These are phyloP conservation scores for Obba rivulosa DNA, from an alignment of 768 basidiomycete genomes.

Conservation along the genomic window DNA sequence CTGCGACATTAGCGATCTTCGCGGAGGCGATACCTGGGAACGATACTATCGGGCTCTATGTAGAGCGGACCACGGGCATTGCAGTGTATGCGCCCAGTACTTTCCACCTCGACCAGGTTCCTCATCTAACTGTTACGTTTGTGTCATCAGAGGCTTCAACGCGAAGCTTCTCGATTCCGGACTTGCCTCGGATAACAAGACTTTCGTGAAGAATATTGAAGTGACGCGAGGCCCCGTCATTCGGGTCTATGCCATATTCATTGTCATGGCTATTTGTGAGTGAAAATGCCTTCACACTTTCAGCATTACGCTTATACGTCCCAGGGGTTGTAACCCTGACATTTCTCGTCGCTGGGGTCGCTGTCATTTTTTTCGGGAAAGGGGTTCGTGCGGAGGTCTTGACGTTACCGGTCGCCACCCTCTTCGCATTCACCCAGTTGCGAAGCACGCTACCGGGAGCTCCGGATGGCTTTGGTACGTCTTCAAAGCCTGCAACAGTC, in stretches of 20 bases:
- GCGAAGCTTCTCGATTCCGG: constrained; percentile 4
- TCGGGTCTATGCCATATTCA: constrained; percentile 10
- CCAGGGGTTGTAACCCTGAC: constrained; percentile 11
- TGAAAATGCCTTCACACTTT: too few species aligned
- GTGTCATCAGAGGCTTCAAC: constrained; percentile 11
- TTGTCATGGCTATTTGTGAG: constrained; percentile 11
- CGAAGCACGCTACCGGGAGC: constrained; percentile 21
- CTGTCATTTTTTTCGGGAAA: constrained; percentile 15
- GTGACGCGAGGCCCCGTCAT: constrained; percentile 11
- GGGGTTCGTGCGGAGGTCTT: constrained; percentile 16
- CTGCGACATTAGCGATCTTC: constrained; percentile 7
- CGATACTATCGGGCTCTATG: constrained; percentile 5
- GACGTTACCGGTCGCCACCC: constrained; percentile 18
- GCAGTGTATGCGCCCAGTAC: constrained; percentile 2
- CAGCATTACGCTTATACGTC: too few species aligned
- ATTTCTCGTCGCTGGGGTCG: constrained; percentile 10
- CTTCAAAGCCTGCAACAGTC: too few species aligned
- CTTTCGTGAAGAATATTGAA: constrained; percentile 10
- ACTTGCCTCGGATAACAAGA: constrained; percentile 1
- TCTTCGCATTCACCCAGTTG: constrained; percentile 23
- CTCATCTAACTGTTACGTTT: too few species aligned
- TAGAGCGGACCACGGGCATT: constrained; percentile 9
- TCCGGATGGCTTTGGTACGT: constrained; percentile 21
- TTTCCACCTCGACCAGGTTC: too few species aligned
- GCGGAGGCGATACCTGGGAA: constrained; percentile 5